These are phyloP conservation scores for Ceratobasidium sp. DNA, from an alignment of 1,284 basidiomycete genomes.

Conservation along the genomic window DNA sequence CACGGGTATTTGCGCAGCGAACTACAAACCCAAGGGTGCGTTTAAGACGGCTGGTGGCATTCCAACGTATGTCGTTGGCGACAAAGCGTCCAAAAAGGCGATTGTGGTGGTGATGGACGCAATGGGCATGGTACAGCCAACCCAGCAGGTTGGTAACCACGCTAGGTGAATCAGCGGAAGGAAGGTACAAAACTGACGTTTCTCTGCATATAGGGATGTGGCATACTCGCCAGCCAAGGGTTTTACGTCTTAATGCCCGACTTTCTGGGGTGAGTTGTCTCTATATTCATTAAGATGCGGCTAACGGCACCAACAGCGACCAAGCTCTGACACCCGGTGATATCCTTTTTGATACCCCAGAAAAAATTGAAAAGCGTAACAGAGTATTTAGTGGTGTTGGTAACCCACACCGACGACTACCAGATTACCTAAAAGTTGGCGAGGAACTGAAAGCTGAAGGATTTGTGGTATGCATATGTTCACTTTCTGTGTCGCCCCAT, in stretches of 20 bases:
- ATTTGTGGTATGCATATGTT: neutral
- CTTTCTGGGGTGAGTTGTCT: constrained; percentile 3
- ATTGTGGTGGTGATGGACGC: constrained; percentile 17
- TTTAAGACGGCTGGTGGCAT: neutral
- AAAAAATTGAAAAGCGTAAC: constrained; percentile 35
- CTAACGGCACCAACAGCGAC: neutral
- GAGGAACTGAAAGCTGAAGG: constrained; percentile 12
- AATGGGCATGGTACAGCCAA: constrained; percentile 13
- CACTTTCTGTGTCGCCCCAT: neutral
- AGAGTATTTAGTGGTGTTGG: constrained; percentile 9
- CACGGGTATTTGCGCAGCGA: neutral
- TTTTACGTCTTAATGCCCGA: constrained; percentile 24
- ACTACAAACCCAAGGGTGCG: constrained; percentile 17
- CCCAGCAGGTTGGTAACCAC: neutral
- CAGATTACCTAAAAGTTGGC: neutral
- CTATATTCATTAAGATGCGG: neutral
- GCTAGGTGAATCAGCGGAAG: neutral
- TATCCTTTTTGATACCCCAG: constrained; percentile 20
- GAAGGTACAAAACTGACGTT: neutral
- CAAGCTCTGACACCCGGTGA: neutral
- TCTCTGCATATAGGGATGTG: constrained; percentile 15
- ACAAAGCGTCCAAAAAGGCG: constrained; percentile 13
- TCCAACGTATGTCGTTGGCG: constrained; percentile 16
- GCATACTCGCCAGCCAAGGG: constrained; percentile 21
- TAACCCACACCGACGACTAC: neutral